phyloP scores from a whole-genome alignment of 2,329 filamentous ascomycete species.

The Diplodia scrobiculata region DNA sequence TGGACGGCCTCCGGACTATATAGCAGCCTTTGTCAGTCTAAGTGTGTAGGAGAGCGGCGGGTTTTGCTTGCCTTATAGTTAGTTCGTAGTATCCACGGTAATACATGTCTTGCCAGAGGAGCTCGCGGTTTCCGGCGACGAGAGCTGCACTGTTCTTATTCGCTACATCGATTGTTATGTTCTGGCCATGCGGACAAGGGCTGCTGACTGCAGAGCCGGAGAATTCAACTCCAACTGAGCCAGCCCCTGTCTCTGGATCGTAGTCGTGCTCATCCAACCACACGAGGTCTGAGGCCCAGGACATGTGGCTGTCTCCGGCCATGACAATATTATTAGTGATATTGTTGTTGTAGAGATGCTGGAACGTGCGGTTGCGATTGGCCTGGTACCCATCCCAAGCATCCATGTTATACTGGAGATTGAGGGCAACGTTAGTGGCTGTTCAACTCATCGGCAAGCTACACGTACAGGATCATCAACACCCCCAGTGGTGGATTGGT shows the following conservation, averaged over 20 bases:
- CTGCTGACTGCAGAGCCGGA: constrained; percentile 69
- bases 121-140: constrained; percentile 58
- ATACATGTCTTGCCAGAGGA: constrained; percentile 74
- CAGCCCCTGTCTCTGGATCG: constrained; percentile 45
- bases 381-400: constrained; percentile 67
- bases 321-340: constrained; percentile 75
- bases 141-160: constrained; percentile 47
- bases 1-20: constrained; percentile 52
- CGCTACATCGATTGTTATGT: constrained; percentile 57
- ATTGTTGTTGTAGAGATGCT: constrained; percentile 66
- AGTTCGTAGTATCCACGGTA: constrained; percentile 74
- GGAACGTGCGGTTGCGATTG: constrained; percentile 70
- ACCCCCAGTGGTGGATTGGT: constrained; percentile 51
- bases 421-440: constrained; percentile 28
- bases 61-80: constrained; percentile 36
- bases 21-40: neutral
- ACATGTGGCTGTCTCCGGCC: constrained; percentile 68
- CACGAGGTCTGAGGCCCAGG: constrained; percentile 56
- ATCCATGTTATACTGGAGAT: constrained; percentile 55
- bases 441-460: constrained; percentile 21
- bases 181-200: constrained; percentile 60
- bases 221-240: constrained; percentile 53
- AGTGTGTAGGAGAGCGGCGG: constrained; percentile 34
- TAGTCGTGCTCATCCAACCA: constrained; percentile 50
- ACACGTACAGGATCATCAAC: constrained; percentile 43